Evolutionary conservation across 2,329 filamentous ascomycete genomes (phyloP).

Genomic region (Monilinia vaccinii-corymbosi): DNA sequence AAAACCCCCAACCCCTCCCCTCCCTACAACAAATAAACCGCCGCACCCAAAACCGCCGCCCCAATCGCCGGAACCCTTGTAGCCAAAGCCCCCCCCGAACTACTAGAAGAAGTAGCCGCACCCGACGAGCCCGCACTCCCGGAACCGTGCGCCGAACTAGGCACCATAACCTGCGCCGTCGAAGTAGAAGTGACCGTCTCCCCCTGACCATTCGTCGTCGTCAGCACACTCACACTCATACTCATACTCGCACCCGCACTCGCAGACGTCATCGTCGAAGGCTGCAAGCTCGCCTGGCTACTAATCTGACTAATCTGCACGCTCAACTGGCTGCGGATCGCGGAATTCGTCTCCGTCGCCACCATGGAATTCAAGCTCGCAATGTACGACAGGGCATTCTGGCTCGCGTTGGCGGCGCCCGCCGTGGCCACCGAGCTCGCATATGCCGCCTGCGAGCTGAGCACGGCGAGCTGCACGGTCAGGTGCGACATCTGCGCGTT

Average conservation of each 20-base stretch:
- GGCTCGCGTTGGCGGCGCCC: not conserved
- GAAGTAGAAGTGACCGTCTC: not conserved
- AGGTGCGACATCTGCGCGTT: not conserved
- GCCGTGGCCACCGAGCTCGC: not conserved
- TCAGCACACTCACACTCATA: not conserved
- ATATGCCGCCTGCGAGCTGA: not conserved
- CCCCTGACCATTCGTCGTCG: not conserved
- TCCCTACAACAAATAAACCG: not conserved
- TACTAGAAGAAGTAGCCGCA: not conserved
- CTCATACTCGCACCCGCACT: not conserved
- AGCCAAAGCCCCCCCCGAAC: not conserved
- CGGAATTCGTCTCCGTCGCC: not conserved
- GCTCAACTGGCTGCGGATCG: constrained; percentile 1
- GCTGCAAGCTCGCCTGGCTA: not conserved
- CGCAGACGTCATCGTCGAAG: not conserved
- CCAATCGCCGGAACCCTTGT: not conserved
- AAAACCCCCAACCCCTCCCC: not conserved
- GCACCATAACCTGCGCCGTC: not conserved
- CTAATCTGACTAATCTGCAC: constrained; percentile 7
- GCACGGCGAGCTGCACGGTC: not conserved
- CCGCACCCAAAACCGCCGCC: not conserved
- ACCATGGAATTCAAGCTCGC: not conserved
- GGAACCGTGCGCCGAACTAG: not conserved
- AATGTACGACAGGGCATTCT: not conserved
- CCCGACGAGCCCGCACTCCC: not conserved